phyloP scores from a whole-genome alignment of 441 rosid species.

The Pelargonium exstipulatum region DNA sequence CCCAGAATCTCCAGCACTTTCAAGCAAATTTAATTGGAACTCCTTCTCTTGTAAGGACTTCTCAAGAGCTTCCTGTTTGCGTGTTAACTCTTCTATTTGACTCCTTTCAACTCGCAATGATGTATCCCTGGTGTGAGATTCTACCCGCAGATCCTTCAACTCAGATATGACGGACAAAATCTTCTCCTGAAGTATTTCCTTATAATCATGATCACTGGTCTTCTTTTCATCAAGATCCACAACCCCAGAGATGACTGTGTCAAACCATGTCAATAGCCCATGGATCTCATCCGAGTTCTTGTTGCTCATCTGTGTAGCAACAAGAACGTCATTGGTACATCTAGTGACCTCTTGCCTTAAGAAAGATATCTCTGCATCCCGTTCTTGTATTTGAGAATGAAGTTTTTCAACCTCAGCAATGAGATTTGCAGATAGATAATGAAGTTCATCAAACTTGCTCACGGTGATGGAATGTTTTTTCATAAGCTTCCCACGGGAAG shows the following conservation, averaged over 20 bases:
- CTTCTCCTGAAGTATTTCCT: slow-evolving; percentile 60
- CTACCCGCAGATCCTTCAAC: slow-evolving; percentile 44
- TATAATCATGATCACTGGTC: slow-evolving; percentile 38
- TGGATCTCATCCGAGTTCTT: slow-evolving; percentile 55
- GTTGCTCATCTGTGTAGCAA: slow-evolving; percentile 56
- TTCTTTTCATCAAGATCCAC: slow-evolving; percentile 40
- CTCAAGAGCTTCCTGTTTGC: slow-evolving; percentile 58
- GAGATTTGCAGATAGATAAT: slow-evolving; percentile 77
- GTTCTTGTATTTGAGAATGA: slow-evolving; percentile 82
- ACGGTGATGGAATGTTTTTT: slow-evolving; percentile 83
- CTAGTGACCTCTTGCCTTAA: slow-evolving; percentile 98
- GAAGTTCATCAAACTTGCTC: slow-evolving; percentile 96
- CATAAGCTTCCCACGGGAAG: slow-evolving; percentile 71
- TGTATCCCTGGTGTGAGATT: slow-evolving; percentile 55
- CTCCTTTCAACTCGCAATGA: slow-evolving; percentile 70
- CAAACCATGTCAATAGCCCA: slow-evolving; percentile 60
- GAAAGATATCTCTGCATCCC: slow-evolving; percentile 90
- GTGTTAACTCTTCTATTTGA: slow-evolving; percentile 63
- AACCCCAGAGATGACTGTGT: slow-evolving; percentile 42
- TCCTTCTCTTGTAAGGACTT: slow-evolving; percentile 65
- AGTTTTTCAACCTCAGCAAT: slow-evolving; percentile 87
- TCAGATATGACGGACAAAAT: slow-evolving; percentile 55
- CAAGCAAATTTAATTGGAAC: slow-evolving; percentile 53
- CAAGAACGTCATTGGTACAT: slow-evolving; percentile 85
- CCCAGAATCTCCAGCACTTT: slow-evolving; percentile 38